phyloP scores from a whole-genome alignment of 768 basidiomycete species.

The Zangia roseola region DNA sequence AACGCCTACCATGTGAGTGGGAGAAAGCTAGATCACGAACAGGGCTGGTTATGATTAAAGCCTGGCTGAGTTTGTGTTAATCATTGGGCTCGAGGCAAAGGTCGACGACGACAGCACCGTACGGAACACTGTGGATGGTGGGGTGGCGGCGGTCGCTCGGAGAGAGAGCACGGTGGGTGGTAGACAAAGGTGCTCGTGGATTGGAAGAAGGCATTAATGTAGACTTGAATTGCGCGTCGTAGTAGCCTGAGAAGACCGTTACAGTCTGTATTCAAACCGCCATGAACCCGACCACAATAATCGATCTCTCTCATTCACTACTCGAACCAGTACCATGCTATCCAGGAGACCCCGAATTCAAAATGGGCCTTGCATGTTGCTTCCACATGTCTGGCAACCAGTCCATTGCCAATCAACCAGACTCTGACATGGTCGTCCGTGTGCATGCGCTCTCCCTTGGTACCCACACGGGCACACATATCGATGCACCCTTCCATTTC shows the following conservation, averaged over 20 bases:
- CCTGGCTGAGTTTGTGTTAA: too few species aligned
- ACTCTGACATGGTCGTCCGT: constrained; percentile 17
- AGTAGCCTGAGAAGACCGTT: too few species aligned
- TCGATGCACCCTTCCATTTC: constrained; percentile 79
- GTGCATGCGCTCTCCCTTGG: constrained; percentile 47
- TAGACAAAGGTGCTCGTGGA: constrained; percentile 11
- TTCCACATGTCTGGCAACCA: constrained; percentile 1
- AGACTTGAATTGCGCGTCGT: too few species aligned
- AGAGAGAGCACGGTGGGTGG: neutral
- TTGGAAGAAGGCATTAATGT: too few species aligned
- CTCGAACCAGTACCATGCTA: constrained; percentile 24
- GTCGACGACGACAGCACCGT: too few species aligned
- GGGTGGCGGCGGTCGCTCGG: too few species aligned
- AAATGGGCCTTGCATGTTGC: constrained; percentile 20
- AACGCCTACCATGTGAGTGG: too few species aligned
- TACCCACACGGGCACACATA: constrained; percentile 76
- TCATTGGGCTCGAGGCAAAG: too few species aligned
- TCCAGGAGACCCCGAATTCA: constrained; percentile 27
- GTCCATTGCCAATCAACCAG: neutral
- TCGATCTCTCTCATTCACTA: constrained; percentile 30
- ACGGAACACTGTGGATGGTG: too few species aligned
- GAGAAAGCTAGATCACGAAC: too few species aligned
- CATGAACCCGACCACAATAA: constrained; percentile 17
- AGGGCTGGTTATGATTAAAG: too few species aligned
- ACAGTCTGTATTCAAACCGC: too few species aligned